These are phyloP conservation scores for Colletotrichum kahawae DNA, from an alignment of 2,329 filamentous ascomycete genomes.

Conservation along the genomic window DNA sequence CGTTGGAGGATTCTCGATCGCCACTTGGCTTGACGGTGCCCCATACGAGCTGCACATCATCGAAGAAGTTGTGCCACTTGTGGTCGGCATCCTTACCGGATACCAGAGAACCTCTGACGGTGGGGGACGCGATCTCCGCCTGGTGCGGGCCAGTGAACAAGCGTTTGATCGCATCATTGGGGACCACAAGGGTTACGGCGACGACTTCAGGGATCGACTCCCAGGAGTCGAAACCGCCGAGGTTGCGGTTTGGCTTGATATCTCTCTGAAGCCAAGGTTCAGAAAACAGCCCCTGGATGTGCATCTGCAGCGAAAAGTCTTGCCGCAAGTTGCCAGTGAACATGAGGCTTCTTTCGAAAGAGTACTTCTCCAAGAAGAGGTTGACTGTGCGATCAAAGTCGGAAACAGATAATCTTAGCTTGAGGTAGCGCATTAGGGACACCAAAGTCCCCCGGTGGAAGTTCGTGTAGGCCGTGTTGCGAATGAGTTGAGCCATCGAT, in stretches of 20 bases:
- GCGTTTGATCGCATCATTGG: constrained; percentile 29
- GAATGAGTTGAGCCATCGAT: constrained; percentile 2
- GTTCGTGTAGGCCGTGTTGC: constrained; percentile 26
- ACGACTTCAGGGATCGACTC: constrained; percentile 37
- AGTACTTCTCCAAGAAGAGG: constrained; percentile 32
- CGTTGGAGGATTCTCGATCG: constrained; percentile 28
- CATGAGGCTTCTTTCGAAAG: constrained; percentile 31
- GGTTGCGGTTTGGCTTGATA: constrained; percentile 21
- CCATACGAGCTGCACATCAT: constrained; percentile 46
- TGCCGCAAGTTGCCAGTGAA: constrained; percentile 36
- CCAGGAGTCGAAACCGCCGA: constrained; percentile 41
- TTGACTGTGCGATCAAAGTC: constrained; percentile 37
- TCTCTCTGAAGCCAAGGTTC: constrained; percentile 33
- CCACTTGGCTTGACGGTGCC: constrained; percentile 36
- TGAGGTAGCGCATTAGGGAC: constrained; percentile 42
- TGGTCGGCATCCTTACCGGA: constrained; percentile 24
- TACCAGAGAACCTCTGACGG: constrained; percentile 34
- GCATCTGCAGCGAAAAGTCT: constrained; percentile 40
- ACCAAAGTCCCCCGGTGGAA: constrained; percentile 45
- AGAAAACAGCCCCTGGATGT: constrained; percentile 37
- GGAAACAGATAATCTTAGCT: constrained; percentile 33
- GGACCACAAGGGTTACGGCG: constrained; percentile 41
- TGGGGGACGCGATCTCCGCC: constrained; percentile 28
- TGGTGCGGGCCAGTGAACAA: constrained; percentile 27
- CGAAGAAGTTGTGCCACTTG: constrained; percentile 40